These are phyloP conservation scores for Ophiostoma sp. DNA, from an alignment of 2,329 filamentous ascomycete genomes.

Conservation along the genomic window DNA sequence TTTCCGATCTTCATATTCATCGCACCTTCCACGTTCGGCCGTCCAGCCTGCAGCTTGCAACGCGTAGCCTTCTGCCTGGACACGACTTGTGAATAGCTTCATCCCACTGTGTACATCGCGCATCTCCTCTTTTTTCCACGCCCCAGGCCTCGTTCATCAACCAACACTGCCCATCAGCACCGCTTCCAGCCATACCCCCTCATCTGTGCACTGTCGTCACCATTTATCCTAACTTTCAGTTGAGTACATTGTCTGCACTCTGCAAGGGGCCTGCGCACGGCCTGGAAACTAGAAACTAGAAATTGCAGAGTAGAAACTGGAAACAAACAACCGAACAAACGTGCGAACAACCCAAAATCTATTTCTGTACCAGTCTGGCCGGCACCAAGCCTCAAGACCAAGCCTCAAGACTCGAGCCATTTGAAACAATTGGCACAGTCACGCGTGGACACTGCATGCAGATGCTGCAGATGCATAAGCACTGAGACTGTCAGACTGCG, in stretches of 20 bases:
- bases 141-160: neutral
- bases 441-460: neutral
- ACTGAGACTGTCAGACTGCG: slow-evolving; percentile 3
- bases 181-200: neutral
- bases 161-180: neutral
- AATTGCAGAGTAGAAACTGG: neutral
- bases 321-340: neutral
- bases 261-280: slow-evolving; percentile 21
- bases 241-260: too few relatives aligned
- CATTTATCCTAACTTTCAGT: slow-evolving; percentile 6
- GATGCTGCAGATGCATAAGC: slow-evolving; percentile 1
- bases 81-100: neutral
- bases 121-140: neutral
- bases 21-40: neutral
- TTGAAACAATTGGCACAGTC: neutral
- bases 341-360: neutral
- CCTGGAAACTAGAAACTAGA: slow-evolving; percentile 11
- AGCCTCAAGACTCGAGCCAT: neutral
- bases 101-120: neutral
- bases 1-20: neutral
- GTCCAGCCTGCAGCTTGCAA: neutral
- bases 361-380: neutral
- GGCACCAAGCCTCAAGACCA: too few relatives aligned
- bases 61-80: neutral
- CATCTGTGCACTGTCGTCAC: neutral